A percentile compares a stretch with the other conserved stretches of the same genome.
Evolutionary conservation across 371 early-diverging fungal species (phyloP).

Genomic region (Mucor indicus): DNA sequence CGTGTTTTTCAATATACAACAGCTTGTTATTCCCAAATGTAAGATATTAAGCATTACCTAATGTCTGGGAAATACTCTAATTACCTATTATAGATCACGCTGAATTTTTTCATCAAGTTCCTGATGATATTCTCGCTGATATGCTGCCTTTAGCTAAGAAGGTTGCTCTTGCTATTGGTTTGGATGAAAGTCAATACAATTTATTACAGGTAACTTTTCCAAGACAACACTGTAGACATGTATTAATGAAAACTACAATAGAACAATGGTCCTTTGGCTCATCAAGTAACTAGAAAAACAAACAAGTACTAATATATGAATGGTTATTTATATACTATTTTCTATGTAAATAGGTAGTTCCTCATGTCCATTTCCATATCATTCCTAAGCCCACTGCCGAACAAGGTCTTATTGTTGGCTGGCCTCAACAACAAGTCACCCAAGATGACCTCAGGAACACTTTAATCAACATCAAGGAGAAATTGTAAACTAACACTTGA

Average conservation of each 20-base stretch:
- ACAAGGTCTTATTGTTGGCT: constrained; percentile 72
- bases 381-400: constrained; percentile 76
- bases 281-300: constrained; percentile 33
- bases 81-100: constrained; percentile 72
- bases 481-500: constrained; percentile 20
- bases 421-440: constrained; percentile 45
- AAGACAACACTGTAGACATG: not conserved
- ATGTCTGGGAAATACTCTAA: not conserved
- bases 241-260: constrained; percentile 23
- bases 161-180: constrained; percentile 70
- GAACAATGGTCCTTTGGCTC: constrained; percentile 75
- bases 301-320: not conserved
- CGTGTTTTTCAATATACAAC: not conserved
- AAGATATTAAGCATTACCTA: constrained; percentile 15
- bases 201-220: constrained; percentile 69
- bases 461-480: constrained; percentile 34
- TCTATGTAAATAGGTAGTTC: constrained; percentile 69
- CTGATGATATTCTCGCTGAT: constrained; percentile 83
- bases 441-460: constrained; percentile 34
- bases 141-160: constrained; percentile 89
- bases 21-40: constrained; percentile 89
- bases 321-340: not conserved
- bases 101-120: constrained; percentile 84
- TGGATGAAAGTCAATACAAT: constrained; percentile 72
- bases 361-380: constrained; percentile 91